Percentiles rank a stretch among this genome's conserved stretches.
Conservation (phyloP, 2,329 filamentous ascomycete genomes). For the Fonsecaea monophora region DNA sequence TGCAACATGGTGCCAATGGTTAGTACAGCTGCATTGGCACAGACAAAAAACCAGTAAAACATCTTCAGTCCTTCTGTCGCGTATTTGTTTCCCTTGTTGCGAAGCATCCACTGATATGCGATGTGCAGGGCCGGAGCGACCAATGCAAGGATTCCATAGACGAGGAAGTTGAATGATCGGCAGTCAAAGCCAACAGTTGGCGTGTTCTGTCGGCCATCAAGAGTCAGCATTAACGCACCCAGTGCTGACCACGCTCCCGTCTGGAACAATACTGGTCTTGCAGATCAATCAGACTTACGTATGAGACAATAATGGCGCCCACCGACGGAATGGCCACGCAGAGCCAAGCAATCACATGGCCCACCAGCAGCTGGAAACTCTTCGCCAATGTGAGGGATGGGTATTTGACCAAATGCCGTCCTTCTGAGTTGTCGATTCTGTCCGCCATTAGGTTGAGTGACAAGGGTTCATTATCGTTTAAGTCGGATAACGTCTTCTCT, state of each 20-base stretch:
- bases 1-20: constrained; percentile 12
- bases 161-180: constrained; percentile 17
- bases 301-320: neutral
- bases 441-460: neutral
- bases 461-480: neutral
- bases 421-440: neutral
- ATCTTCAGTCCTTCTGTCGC: neutral
- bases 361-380: neutral
- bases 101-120: neutral
- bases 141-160: constrained; percentile 4
- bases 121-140: neutral
- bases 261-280: neutral
- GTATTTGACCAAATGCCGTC: neutral
- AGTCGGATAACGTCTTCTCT: neutral
- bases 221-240: neutral
- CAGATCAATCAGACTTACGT: neutral
- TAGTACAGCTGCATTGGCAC: constrained; percentile 11
- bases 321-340: neutral
- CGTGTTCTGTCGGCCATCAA: neutral
- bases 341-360: neutral
- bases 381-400: neutral
- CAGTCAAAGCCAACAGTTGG: constrained; percentile 12
- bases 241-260: neutral
- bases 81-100: neutral
- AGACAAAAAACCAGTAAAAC: constrained; percentile 3